Evolutionary conservation across 1,284 basidiomycete genomes (phyloP), one percentile per base, ranked within the genome.

Genomic region (Marasmius oreades): DNA sequence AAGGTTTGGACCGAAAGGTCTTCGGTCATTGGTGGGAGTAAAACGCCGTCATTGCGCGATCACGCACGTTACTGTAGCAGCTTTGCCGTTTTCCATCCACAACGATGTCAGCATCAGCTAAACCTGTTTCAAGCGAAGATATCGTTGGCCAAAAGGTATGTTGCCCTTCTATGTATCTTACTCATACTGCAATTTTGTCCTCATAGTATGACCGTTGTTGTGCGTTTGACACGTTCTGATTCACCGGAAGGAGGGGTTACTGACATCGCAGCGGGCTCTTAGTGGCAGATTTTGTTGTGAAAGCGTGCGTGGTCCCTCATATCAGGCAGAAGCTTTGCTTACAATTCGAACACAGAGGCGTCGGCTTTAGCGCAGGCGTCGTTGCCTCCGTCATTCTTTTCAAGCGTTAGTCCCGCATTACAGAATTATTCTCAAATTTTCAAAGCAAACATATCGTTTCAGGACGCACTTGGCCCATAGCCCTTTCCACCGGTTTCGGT

Each of bases 401-500:
- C 86, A 86, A 88, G 72, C 86, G 96, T 98, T 67, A 76, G 95
- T 90, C 18, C 22, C 55, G 58, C 28, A 54, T 11, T 36, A 20
- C 11, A 20, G 31, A 6, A 52, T 51, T 22, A 39, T 33, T 44
- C 55, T 51, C 31, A 33, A 11, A 46, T 52, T 51, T 33, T 51
- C 11, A 52, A 11, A 39, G n/a, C 59, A 28, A 31, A 54, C 48
- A 56, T 42, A 16, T 53, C 45, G 55, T 46, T 59, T 42, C 71
- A 98, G 95, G 96, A 78, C 92, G 95, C 63, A 92, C 91, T 68
- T 98, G 95, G 93, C 96, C 96, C 23, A 90, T 98, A 61, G 90
- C 93, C 59, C 85, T 98, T 57, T 84, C 92, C 6, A 94, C 95
- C 20, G 95, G 96, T 60, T 97, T 92, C 69, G 94, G 92, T 47